Base-by-base conservation (phyloP, 352 stramenopile species). In the Globisporangium cylindrosporum region DNA sequence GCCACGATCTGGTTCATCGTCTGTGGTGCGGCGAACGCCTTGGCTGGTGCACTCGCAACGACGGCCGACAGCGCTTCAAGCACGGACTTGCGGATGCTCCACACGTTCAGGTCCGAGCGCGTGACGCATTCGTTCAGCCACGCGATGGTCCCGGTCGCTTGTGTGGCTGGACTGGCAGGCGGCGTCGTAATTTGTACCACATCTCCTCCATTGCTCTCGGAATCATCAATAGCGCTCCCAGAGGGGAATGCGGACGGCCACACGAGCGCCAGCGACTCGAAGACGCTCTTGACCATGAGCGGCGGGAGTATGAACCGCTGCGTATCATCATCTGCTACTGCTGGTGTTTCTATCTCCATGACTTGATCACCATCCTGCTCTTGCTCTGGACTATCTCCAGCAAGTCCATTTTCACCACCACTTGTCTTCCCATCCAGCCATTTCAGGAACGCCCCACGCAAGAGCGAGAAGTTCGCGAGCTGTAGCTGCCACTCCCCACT, bases 251-350 rank as follows among this genome's bases (percentile, higher is more conserved):
- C 22, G 34, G 62, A 25, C 32, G 81, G 80, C 83, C 83, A 91
- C 60, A 81, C 77, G 4, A 76, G 62, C 15, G 69, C 73, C 49
- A 94, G 61, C 1, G 84, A 78, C 56, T 94, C 87, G 20, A 94
- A 88, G 29, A 91, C 74, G 66, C 85, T 79, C 66, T 94, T 94
- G 53, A 90, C 69, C 36, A 94, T 69, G 48, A 94, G 73, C 15
- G 86, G 86, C 1, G 86, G 78, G 18, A 92, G 62, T 3, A 43
- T 36, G 27, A 73, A 41, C 25, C 43, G 18, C 24, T 55, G 22
- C 4, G 69, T 15, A 43, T 57, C 56, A 3, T 25, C 27, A 4
- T 29, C 27, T 29, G 27, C 54, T 43, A 9, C 54, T 27, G 5
- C 27, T 18, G 54, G 14, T 25, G 34, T 27, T 14, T 1, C 15